Evolutionary conservation across 2,329 filamentous ascomycete species (phyloP).

Genomic region (Huntiella decipiens): DNA sequence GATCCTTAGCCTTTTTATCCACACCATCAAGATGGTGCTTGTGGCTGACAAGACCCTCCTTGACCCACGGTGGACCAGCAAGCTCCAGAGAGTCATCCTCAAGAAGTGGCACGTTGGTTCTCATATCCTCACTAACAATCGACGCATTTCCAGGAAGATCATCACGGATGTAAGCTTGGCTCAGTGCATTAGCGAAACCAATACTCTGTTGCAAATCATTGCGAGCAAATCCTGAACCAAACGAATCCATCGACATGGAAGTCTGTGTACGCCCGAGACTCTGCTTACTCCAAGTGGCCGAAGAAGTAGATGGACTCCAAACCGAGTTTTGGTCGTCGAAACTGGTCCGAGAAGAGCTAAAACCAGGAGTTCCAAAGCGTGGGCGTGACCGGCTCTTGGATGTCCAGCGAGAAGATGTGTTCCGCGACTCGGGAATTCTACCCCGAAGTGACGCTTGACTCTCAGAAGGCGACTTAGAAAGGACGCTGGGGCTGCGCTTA

Average conservation of each 20-base stretch:
- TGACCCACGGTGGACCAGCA: conserved; percentile 89
- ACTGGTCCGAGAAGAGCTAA: conserved; percentile 83
- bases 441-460: conserved; percentile 49
- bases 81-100: conserved; percentile 89
- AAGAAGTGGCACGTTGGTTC: conserved; percentile 44
- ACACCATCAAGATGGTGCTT: conserved; percentile 87
- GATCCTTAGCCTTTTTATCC: conserved; percentile 82
- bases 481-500: conserved; percentile 70
- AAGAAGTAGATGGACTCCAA: conserved; percentile 69
- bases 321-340: conserved; percentile 78
- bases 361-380: conserved; percentile 53
- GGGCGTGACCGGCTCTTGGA: conserved; percentile 74
- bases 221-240: conserved; percentile 55
- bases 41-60: conserved; percentile 88
- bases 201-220: conserved; percentile 90
- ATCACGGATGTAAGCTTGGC: conserved; percentile 88
- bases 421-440: conserved; percentile 42
- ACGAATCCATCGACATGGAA: conserved; percentile 80
- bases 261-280: conserved; percentile 81
- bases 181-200: conserved; percentile 89
- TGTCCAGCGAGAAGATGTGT: conserved; percentile 50
- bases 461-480: conserved; percentile 88
- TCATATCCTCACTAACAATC: conserved; percentile 40
- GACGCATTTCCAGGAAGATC: conserved; percentile 35
- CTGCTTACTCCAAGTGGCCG: conserved; percentile 91